A percentile compares a stretch with the other conserved stretches of the same genome.
These are phyloP conservation scores for Microbotryum scabiosae DNA, from an alignment of 1,284 basidiomycete genomes.

Conservation along the genomic window DNA sequence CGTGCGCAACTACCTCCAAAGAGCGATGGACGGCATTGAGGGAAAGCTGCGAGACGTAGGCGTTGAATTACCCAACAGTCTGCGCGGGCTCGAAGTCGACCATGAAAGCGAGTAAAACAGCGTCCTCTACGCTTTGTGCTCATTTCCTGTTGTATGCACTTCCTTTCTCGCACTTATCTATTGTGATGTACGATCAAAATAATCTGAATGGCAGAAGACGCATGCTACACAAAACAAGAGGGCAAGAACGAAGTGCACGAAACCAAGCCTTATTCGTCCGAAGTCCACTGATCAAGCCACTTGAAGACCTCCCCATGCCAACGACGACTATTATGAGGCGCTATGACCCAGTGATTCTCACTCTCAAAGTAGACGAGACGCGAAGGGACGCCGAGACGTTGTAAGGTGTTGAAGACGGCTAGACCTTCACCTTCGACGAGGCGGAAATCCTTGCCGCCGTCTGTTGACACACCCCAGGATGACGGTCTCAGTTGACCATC, in stretches of 20 bases:
- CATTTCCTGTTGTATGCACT: too few species aligned
- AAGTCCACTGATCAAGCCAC: slow-evolving; percentile 56
- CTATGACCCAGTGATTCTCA: slow-evolving; percentile 85
- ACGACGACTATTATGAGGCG: slow-evolving; percentile 57
- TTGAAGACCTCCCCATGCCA: slow-evolving; percentile 83
- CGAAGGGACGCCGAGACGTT: slow-evolving; percentile 62
- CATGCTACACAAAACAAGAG: too few species aligned
- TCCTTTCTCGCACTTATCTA: too few species aligned
- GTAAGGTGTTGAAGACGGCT: slow-evolving; percentile 60
- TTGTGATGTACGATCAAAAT: too few species aligned
- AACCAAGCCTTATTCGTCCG: slow-evolving; percentile 2
- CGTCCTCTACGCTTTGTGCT: too few species aligned
- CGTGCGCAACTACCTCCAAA: slow-evolving; percentile 10
- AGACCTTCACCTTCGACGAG: slow-evolving; percentile 67
- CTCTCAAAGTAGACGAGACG: slow-evolving; percentile 70
- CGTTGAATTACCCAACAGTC: slow-evolving; percentile 5
- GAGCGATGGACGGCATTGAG: slow-evolving; percentile 15
- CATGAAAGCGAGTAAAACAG: not conserved
- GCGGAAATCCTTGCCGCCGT: slow-evolving; percentile 57
- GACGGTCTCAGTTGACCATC: slow-evolving; percentile 72
- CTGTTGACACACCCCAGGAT: slow-evolving; percentile 45
- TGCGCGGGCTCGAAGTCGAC: not conserved
- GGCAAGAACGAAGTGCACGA: too few species aligned
- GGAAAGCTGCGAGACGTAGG: slow-evolving; percentile 14
- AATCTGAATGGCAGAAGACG: too few species aligned